Conservation (phyloP, 495 filamentous ascomycete species). For the Penicillium dipodomyicola region DNA sequence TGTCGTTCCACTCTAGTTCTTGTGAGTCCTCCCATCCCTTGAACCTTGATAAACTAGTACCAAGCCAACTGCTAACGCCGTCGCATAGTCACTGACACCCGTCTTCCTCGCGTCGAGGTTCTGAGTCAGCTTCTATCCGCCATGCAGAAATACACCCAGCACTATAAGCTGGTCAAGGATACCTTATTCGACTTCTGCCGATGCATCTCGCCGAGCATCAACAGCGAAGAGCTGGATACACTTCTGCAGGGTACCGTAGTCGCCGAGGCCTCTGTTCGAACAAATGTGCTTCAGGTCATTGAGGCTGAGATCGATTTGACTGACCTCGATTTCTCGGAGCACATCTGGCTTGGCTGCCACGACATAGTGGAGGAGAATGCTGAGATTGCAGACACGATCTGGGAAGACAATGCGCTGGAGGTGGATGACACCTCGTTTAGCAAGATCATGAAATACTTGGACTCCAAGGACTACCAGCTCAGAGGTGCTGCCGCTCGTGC, state of each 20-base stretch:
- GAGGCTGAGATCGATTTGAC: slow-evolving; percentile 87
- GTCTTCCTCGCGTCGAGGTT: slow-evolving; percentile 72
- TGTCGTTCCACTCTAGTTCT: slow-evolving; percentile 79
- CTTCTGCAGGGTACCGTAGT: slow-evolving; percentile 75
- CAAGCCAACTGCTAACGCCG: slow-evolving; percentile 13
- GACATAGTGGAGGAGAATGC: slow-evolving; percentile 87
- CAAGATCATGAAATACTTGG: slow-evolving; percentile 73
- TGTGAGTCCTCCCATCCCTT: slow-evolving; percentile 39
- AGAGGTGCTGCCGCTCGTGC: slow-evolving; percentile 80
- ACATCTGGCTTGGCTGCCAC: slow-evolving; percentile 90
- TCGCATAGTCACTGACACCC: slow-evolving; percentile 55
- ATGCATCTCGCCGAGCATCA: slow-evolving; percentile 74
- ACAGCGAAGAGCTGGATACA: slow-evolving; percentile 61
- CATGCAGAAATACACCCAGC: slow-evolving; percentile 87
- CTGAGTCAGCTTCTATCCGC: slow-evolving; percentile 66
- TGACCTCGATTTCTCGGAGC: slow-evolving; percentile 77
- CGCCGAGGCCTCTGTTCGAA: slow-evolving; percentile 72
- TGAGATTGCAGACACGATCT: slow-evolving; percentile 80
- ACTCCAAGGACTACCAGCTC: slow-evolving; percentile 72
- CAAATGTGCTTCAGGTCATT: slow-evolving; percentile 86
- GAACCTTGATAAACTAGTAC: neutral
- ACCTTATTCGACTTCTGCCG: slow-evolving; percentile 80
- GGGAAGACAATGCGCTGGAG: slow-evolving; percentile 88
- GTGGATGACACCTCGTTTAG: slow-evolving; percentile 60
- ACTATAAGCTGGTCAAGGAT: slow-evolving; percentile 93